Conservation (phyloP, 306 rosid species). For the Glycyrrhiza uralensis region DNA sequence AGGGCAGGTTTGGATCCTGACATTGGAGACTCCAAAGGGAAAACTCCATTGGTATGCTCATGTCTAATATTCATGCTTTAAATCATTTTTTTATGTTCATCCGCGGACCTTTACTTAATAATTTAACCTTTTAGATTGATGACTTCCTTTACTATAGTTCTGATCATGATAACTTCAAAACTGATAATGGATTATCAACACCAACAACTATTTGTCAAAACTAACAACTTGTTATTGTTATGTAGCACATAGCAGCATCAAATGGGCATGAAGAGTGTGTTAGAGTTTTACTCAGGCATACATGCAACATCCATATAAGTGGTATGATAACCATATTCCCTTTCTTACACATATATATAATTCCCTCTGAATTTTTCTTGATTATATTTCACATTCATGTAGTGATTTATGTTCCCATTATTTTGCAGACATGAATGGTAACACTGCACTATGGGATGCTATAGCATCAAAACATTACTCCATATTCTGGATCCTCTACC, state of each 20-base stretch:
- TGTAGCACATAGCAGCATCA: conserved; percentile 77
- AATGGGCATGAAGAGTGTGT: conserved; percentile 77
- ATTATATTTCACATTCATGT: not conserved
- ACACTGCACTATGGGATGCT: conserved; percentile 83
- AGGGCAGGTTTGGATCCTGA: conserved; percentile 75
- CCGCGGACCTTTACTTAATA: not conserved
- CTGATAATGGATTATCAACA: not conserved
- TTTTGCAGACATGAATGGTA: conserved; percentile 57
- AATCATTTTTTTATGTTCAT: not conserved
- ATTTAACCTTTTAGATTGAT: not conserved
- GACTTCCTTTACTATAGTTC: not conserved
- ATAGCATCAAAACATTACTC: conserved; percentile 60
- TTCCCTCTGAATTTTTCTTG: not conserved
- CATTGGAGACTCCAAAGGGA: conserved; percentile 66
- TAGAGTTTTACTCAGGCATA: conserved; percentile 58
- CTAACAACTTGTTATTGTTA: conserved; percentile 14
- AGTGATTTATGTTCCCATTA: not conserved
- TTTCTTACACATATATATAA: not conserved
- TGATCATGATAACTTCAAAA: not conserved
- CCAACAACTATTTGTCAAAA: conserved; percentile 3
- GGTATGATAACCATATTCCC: conserved; percentile 36
- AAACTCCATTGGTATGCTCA: conserved; percentile 67
- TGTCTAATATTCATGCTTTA: not conserved
- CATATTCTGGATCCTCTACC: conserved; percentile 64
- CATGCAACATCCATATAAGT: conserved; percentile 53